Evolutionary conservation across 2,329 filamentous ascomycete genomes (phyloP).

Genomic region (Ophiostoma sp.): DNA sequence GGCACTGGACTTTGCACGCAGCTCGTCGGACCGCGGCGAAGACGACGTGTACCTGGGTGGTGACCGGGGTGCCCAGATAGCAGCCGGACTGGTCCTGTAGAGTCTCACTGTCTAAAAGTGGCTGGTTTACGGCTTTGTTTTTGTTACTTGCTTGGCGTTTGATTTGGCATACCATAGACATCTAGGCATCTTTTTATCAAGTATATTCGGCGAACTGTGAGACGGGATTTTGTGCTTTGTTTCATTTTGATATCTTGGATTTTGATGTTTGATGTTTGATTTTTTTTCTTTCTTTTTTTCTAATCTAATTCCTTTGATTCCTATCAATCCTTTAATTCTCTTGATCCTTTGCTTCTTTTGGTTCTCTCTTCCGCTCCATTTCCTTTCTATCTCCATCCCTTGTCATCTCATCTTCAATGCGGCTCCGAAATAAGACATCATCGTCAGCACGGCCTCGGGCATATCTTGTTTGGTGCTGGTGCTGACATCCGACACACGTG

Average conservation of each 20-base stretch:
- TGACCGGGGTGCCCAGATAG: slow-evolving; percentile 49
- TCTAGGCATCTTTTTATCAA: not conserved
- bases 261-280: not conserved
- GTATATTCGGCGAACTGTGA: not conserved
- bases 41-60: slow-evolving; percentile 58
- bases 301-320: too few species aligned
- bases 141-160: slow-evolving; percentile 16
- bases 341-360: not conserved
- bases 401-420: not conserved
- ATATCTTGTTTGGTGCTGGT: not conserved
- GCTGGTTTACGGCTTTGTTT: not conserved
- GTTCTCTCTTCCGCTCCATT: not conserved
- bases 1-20: slow-evolving; percentile 67
- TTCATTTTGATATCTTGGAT: not conserved
- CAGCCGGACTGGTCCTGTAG: slow-evolving; percentile 35
- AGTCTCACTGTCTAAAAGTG: not conserved
- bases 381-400: not conserved
- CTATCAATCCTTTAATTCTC: not conserved
- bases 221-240: not conserved
- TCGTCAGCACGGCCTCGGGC: not conserved
- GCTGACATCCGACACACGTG: not conserved
- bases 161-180: slow-evolving; percentile 13
- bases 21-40: slow-evolving; percentile 47
- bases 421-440: not conserved
- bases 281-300: not conserved